Base-by-base conservation (phyloP, 305 asterid genomes). In the Plantago lanceolata region DNA sequence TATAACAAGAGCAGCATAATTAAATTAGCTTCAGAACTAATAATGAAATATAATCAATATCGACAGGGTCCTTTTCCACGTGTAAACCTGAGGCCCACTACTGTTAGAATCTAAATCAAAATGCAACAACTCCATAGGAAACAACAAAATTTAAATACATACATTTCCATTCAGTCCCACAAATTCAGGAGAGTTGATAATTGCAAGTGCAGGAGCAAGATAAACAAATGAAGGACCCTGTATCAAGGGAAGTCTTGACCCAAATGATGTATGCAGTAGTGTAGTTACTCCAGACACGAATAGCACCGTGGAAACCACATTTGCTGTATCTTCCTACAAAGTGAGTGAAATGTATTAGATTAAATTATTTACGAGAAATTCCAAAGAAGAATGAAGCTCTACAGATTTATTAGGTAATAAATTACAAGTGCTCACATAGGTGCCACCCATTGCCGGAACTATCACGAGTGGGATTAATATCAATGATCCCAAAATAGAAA, bases 371-470 rank as follows among this genome's bases (percentile, higher is more conserved):
- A 40, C 73, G 19, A 54, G 40, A 57, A 28, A 52, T 19, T 8
- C 26, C n/a, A 48, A 6, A 48, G 20, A 21, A 48, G 54, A 48
- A 48, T 1, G 14, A 14, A 8, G 21, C 11, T 12, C 0, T 16
- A 47, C 57, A 76, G 8, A 71, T 48, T 3, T 60, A 71, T 71
- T 53, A 33, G 14, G 8, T 70, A 77, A 70, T 20, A 66, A 65
- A 70, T 64, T 76, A 64, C 75, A 76, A 83, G 80, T 61, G 80
- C 99, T 90, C 85, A 93, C 99, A 78, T 90, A 67, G 77, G 81
- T 82, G 78, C 99, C 99, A 51, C 99, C 97, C 99, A 88, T 93
- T 69, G 97, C 96, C 18, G 99, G 99, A 82, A 93, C 96, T 44
- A 90, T 80, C 73, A 93, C 97, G 20, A 93, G 95, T 13, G 97